Conservation (phyloP, 176 grass and related monocot species). For the Oryza meridionalis region DNA sequence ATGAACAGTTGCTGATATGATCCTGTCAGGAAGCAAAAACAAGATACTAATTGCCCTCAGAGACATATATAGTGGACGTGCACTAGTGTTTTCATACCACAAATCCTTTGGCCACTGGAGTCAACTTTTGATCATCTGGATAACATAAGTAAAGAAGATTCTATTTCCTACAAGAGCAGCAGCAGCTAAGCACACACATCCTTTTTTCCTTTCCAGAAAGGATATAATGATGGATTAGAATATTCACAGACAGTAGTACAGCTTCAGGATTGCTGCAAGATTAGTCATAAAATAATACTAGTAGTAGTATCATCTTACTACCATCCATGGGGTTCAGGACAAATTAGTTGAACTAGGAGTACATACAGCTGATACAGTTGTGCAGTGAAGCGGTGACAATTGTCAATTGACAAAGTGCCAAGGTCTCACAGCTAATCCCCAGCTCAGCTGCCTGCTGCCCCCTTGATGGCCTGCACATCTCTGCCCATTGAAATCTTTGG, state of each 20-base stretch:
- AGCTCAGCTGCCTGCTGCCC: constrained; percentile 31
- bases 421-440: constrained; percentile 35
- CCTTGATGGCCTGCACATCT: constrained; percentile 52
- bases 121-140: background rate
- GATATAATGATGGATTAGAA: background rate
- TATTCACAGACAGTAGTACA: background rate
- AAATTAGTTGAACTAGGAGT: constrained; percentile 26
- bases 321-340: background rate
- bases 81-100: background rate
- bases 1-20: background rate
- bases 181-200: constrained; percentile 13
- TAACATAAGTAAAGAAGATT: background rate
- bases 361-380: background rate
- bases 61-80: background rate
- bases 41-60: background rate
- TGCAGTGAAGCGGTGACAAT: background rate
- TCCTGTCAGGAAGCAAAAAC: background rate
- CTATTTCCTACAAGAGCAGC: constrained; percentile 7
- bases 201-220: background rate
- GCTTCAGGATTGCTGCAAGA: constrained; percentile 20
- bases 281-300: constrained; percentile 5
- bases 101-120: background rate
- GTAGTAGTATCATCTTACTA: background rate
- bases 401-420: constrained; percentile 40
- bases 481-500: constrained; percentile 42